Conservation (phyloP, 2,329 filamentous ascomycete species). For the Paecilomyces fulvus region DNA sequence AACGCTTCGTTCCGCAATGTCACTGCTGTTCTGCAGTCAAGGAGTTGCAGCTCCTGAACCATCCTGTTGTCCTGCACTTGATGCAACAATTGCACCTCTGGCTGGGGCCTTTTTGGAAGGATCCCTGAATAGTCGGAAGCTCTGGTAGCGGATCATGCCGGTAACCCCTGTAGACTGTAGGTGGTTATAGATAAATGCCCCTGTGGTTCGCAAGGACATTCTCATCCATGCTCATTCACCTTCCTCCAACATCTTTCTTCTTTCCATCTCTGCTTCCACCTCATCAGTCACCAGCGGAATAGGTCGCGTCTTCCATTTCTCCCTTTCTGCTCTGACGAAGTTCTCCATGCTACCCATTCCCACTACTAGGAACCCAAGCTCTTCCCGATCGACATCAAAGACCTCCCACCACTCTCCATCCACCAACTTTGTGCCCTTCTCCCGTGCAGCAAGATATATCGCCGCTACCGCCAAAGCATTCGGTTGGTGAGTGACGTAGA, state of each 20-base stretch:
- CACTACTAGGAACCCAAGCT: slow-evolving; percentile 85
- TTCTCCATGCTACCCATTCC: slow-evolving; percentile 70
- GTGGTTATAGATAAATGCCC: neutral
- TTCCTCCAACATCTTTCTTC: slow-evolving; percentile 35
- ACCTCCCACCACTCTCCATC: slow-evolving; percentile 94
- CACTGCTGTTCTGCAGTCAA: neutral
- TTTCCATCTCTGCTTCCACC: slow-evolving; percentile 53
- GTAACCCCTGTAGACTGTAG: neutral
- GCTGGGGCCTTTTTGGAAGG: neutral
- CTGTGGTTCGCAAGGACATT: neutral
- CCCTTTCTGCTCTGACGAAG: slow-evolving; percentile 54
- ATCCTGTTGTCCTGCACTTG: neutral
- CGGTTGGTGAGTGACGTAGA: slow-evolving; percentile 90
- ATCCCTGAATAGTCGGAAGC: neutral
- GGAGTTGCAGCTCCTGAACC: neutral
- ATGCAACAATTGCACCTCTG: neutral
- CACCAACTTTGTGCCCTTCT: slow-evolving; percentile 68
- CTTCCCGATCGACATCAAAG: slow-evolving; percentile 90
- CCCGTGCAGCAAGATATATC: slow-evolving; percentile 79
- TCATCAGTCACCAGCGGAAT: slow-evolving; percentile 53
- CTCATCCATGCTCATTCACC: slow-evolving; percentile 23
- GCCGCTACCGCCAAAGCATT: slow-evolving; percentile 75
- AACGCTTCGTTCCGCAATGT: no score
- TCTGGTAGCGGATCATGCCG: neutral
- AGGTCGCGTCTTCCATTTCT: slow-evolving; percentile 43